A percentile compares a stretch with the other conserved stretches of the same genome.
These are phyloP conservation scores for Erodium trifolium DNA, from an alignment of 441 rosid genomes.

Conservation along the genomic window DNA sequence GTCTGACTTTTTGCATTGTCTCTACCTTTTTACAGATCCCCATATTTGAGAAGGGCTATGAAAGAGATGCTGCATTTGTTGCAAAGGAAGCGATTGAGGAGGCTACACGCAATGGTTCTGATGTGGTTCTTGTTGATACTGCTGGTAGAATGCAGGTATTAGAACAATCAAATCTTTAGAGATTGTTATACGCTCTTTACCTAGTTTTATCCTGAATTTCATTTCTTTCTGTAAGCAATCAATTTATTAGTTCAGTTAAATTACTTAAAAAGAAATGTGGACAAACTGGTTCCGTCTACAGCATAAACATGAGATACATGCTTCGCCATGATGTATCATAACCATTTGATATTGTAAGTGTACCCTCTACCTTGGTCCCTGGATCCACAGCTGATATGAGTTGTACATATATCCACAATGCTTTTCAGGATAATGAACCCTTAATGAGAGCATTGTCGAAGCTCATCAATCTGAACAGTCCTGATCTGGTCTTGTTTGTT, in stretches of 20 bases:
- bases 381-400: neutral
- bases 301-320: neutral
- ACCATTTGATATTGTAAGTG: too few species aligned
- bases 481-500: slow-evolving; percentile 89
- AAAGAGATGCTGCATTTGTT: slow-evolving; percentile 95
- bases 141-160: slow-evolving; percentile 97
- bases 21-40: slow-evolving; percentile 46
- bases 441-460: slow-evolving; percentile 96
- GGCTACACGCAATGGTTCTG: slow-evolving; percentile 74
- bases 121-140: slow-evolving; percentile 95
- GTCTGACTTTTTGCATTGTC: neutral
- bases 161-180: neutral
- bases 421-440: slow-evolving; percentile 78
- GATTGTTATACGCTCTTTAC: neutral
- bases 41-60: slow-evolving; percentile 93
- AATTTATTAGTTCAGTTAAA: too few species aligned
- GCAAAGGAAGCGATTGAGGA: slow-evolving; percentile 97
- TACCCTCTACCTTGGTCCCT: neutral
- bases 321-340: too few species aligned
- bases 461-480: slow-evolving; percentile 70
- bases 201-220: neutral
- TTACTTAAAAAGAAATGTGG: neutral
- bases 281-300: neutral
- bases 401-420: neutral
- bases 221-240: too few species aligned